Evolutionary conservation across 2,329 filamentous ascomycete species (phyloP).

Genomic region (Elsinoe arachidis): DNA sequence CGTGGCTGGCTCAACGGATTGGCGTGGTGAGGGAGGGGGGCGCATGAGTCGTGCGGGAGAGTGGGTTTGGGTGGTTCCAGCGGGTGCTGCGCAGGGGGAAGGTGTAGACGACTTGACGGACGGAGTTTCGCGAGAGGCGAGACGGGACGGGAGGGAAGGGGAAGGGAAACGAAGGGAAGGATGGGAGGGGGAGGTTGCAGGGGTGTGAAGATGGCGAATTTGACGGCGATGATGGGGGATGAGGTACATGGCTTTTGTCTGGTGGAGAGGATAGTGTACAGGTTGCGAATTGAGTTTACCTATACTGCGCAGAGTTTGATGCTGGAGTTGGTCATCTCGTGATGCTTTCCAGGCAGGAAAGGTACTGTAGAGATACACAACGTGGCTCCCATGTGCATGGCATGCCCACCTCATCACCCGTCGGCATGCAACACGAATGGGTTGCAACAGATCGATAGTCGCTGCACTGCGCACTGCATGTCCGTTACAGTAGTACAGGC

Average conservation of each 20-base stretch:
- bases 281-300: too few relatives aligned
- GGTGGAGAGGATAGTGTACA: not conserved
- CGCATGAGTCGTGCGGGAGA: not conserved
- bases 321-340: too few relatives aligned
- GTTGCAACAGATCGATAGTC: not conserved
- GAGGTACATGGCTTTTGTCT: not conserved
- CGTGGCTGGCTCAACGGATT: conserved; percentile 9
- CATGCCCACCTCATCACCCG: not conserved
- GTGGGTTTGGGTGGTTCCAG: not conserved
- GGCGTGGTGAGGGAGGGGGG: not conserved
- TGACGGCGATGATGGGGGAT: not conserved
- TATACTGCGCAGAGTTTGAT: too few relatives aligned
- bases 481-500: not conserved
- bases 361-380: not conserved
- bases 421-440: too few relatives aligned
- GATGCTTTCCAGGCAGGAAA: too few relatives aligned
- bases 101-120: too few relatives aligned
- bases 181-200: not conserved
- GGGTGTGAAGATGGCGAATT: not conserved
- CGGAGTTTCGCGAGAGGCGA: not conserved
- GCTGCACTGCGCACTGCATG: not conserved
- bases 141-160: not conserved
- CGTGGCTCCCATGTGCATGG: not conserved
- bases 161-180: not conserved
- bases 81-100: too few relatives aligned